Conservation (phyloP, 106 monocot species). For the Apostasia ramifera region DNA sequence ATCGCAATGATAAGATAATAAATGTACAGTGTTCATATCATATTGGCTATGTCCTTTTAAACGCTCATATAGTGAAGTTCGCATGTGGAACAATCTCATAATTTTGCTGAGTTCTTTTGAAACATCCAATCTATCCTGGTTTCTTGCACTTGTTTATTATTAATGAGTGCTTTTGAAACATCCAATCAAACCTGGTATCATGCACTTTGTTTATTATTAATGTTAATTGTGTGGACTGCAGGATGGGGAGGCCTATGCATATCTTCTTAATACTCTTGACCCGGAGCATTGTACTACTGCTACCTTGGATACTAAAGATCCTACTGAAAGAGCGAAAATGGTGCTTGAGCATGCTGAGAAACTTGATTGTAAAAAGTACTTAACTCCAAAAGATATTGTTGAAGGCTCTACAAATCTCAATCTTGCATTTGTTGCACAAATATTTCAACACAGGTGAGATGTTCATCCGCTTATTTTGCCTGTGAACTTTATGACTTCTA, state of each 20-base stretch:
- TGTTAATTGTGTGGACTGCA: constrained; percentile 9
- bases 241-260: constrained; percentile 84
- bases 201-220: not conserved
- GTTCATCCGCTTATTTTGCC: not conserved
- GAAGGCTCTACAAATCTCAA: constrained; percentile 78
- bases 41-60: no score
- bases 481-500: no score
- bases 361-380: constrained; percentile 65
- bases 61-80: no score
- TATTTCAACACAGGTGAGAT: constrained; percentile 67
- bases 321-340: constrained; percentile 54
- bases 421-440: constrained; percentile 82
- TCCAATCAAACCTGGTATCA: no score
- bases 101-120: no score
- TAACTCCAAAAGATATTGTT: constrained; percentile 64
- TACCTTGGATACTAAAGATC: constrained; percentile 57
- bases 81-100: no score
- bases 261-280: constrained; percentile 70
- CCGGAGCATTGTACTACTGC: constrained; percentile 42
- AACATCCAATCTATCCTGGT: no score
- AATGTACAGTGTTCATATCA: no score
- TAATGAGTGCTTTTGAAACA: no score
- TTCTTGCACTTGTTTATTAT: no score
- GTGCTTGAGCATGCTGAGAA: constrained; percentile 78
- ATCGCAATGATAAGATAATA: no score